Evolutionary conservation across 1,284 basidiomycete genomes (phyloP).

Genomic region (Jaminaea rosea): DNA sequence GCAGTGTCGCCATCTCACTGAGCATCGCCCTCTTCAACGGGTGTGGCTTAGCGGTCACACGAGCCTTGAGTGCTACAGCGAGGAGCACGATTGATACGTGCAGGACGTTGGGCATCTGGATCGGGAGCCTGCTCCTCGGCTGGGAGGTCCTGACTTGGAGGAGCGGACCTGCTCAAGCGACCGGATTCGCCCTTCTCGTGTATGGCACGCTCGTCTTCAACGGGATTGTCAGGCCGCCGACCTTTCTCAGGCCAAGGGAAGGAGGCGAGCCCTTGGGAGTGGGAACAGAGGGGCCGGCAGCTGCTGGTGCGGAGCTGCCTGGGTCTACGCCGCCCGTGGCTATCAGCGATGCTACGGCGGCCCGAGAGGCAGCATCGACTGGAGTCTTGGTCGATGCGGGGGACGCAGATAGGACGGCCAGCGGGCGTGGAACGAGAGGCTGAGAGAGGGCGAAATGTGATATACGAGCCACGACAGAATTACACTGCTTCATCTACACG

Average conservation of each 20-base stretch:
- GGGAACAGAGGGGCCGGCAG: too few species aligned
- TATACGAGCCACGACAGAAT: too few species aligned
- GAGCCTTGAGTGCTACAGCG: conserved; percentile 46
- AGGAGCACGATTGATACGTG: conserved; percentile 77
- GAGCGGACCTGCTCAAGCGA: conserved; percentile 72
- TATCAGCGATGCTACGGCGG: too few species aligned
- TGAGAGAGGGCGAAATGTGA: too few species aligned
- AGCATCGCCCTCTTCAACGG: conserved; percentile 88
- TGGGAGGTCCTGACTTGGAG: conserved; percentile 85
- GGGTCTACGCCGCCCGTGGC: too few species aligned
- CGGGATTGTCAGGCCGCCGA: conserved; percentile 33
- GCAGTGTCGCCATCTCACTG: conserved; percentile 57
- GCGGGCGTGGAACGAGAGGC: too few species aligned
- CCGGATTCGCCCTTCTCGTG: conserved; percentile 83
- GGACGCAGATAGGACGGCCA: too few species aligned
- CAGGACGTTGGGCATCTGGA: conserved; percentile 76
- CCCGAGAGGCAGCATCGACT: too few species aligned
- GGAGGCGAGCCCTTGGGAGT: too few species aligned
- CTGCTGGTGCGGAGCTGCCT: too few species aligned
- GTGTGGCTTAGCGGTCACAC: conserved; percentile 85
- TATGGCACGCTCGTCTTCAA: conserved; percentile 53
- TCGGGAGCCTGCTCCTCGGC: conserved; percentile 51
- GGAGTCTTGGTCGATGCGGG: too few species aligned
- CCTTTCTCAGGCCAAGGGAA: conserved; percentile 10
- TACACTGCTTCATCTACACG: too few species aligned